Base-by-base conservation (phyloP, 192 early-diverging fungal species). In the Coemansia sp. region DNA sequence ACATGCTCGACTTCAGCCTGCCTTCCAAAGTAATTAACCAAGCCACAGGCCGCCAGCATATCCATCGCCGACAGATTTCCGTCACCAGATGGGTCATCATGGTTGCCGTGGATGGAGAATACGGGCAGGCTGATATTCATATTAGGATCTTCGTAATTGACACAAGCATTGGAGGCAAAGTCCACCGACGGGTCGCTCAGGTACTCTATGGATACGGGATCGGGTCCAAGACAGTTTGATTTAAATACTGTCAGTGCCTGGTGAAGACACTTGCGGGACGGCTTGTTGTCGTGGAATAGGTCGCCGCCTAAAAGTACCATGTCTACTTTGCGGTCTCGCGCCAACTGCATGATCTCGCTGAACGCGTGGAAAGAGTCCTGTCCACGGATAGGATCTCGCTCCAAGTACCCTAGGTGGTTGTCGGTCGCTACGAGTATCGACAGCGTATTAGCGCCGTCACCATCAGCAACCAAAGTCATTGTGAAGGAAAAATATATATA, bases 51-150 rank as follows among this genome's bases (percentile, higher is more conserved):
- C 3, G 89, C 85, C 11, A 98, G 83, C 38, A 95, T 68, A 71
- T 97, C 93, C 57, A 97, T 85, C 1, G 95, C 94, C 52, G 91
- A 92, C 27, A 95, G 73, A 69, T 90, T 90, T 41, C 93, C 93
- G 47, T 93, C 89, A 18, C 95, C 95, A 13, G 90, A 86, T 18
- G 97, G 97, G 76, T 97, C 95, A 68, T 98, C 97, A 70, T 98
- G 97, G 81, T 98, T 98, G 0, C 97, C 97, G 74, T 98, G 97
- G 61, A 98, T 98, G 0, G 95, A 92, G 71, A 97, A 98, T 0
- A 98, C 88, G 0, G 97, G 97, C 16, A 95, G 87, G 6, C 86
- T 69, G 8, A 97, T 84, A 68, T 97, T 97, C 13, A 90, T 71
- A 69, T 98, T 96, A 3, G 93, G 90, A 64, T 97, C 94, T 68